These are phyloP conservation scores for Parasitella parasitica DNA, from an alignment of 371 early-diverging fungal species.

Conservation along the genomic window DNA sequence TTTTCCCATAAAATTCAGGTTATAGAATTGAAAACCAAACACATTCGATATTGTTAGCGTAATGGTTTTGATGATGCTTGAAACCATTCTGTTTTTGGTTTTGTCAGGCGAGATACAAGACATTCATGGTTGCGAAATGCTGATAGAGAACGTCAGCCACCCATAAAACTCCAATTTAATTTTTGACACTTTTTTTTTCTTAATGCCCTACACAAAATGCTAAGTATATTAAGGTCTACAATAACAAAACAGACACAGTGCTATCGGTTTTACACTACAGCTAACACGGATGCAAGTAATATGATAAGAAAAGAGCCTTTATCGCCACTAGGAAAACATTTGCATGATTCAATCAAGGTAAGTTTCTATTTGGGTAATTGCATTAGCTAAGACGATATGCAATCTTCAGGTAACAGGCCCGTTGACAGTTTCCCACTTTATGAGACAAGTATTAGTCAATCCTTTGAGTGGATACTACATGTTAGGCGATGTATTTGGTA, in stretches of 20 bases:
- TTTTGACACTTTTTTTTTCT: neutral
- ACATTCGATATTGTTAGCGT: no score
- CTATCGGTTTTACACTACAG: neutral
- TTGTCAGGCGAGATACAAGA: no score
- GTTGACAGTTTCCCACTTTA: conserved; percentile 84
- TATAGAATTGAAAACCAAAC: no score
- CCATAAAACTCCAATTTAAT: no score
- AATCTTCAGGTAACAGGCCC: conserved; percentile 71
- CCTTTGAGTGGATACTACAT: conserved; percentile 94
- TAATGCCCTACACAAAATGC: neutral
- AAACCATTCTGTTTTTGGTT: no score
- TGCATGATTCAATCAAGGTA: conserved; percentile 65
- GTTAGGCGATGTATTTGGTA: conserved; percentile 89
- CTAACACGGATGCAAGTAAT: neutral
- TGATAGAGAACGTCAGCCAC: no score
- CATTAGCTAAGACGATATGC: neutral
- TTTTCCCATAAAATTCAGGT: no score
- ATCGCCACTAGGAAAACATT: conserved; percentile 61
- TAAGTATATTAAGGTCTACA: neutral
- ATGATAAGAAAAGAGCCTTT: conserved; percentile 51
- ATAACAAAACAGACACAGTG: neutral
- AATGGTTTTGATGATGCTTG: no score
- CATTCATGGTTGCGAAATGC: no score
- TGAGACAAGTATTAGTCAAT: conserved; percentile 86
- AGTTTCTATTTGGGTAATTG: no score